Base-by-base conservation (phyloP, 306 rosid genomes). In the Pyrus betulifolia region DNA sequence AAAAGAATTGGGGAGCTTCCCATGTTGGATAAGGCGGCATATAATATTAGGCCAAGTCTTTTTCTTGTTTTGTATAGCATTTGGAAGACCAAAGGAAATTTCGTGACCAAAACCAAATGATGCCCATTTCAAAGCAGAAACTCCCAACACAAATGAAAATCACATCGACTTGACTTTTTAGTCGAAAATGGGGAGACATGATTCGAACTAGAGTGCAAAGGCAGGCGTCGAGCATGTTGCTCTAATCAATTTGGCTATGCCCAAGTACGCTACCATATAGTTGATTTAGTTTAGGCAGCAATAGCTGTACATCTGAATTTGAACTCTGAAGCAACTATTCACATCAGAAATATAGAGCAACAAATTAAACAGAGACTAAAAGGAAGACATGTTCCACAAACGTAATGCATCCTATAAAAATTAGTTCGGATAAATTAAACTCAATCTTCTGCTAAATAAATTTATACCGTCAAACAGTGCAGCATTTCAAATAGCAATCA, bases 401-500 rank as follows among this genome's bases (percentile, higher is more conserved):
- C 8, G 27, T 58, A 55, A 72, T 55, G 35, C 35, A n/a, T 33
- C 52, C 63, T 31, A 6, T 72, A 22, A 57, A 72, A 55, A 28
- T 72, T 11, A 31, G 35, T 52, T 21, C 3, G 28, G 35, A 42
- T 71, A 31, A 35, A 21, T 57, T 33, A 38, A 22, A 12, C 23
- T 72, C 18, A 22, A 21, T 57, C 4, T 57, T 38, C 23, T 57
- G 49, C 67, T 8, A 58, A 33, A 11, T 58, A 58, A 55, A 71
- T 55, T 30, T 70, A 42, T 22, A 58, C 67, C 23, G 22, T 58
- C 54, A 38, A 22, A 17, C 22, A 14, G 61, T 70, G 72, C 81
- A 79, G 73, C 82, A 78, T 76, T 76, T 19, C 77, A 69, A 59
- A 18, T 45, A 66, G 74, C 51, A 33, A 68, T 89, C 80, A 91